These are phyloP conservation scores for Cornus suecica DNA, from an alignment of 148 eudicot genomes.

Conservation along the genomic window DNA sequence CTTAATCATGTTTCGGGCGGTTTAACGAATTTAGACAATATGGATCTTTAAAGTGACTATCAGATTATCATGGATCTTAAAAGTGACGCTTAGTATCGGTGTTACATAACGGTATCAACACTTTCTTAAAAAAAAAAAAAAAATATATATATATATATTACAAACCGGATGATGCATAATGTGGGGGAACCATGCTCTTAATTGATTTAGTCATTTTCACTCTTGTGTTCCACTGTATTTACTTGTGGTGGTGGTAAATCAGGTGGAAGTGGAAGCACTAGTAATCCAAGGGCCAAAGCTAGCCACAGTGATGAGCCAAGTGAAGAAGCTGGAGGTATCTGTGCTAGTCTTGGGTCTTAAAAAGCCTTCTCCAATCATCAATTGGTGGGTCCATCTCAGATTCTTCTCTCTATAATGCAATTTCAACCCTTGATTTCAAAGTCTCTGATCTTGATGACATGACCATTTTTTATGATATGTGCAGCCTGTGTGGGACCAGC, in stretches of 20 bases:
- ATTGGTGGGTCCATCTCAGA: slow-evolving; percentile 13
- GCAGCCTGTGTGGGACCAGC: slow-evolving; percentile 75
- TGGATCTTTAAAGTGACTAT: too few species aligned
- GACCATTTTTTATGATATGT: neutral
- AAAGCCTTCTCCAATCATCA: slow-evolving; percentile 17
- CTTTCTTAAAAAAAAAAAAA: too few species aligned
- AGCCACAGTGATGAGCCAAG: slow-evolving; percentile 55
- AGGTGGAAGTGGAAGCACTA: slow-evolving; percentile 62
- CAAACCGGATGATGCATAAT: too few species aligned
- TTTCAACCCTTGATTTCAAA: neutral
- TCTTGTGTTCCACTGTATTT: neutral
- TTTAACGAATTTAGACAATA: too few species aligned
- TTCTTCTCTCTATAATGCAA: neutral
- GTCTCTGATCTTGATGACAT: neutral
- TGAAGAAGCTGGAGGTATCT: slow-evolving; percentile 59
- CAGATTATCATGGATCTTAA: too few species aligned
- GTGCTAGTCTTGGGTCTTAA: slow-evolving; percentile 35
- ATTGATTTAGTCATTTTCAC: neutral
- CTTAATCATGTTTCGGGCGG: too few species aligned
- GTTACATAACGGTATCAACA: too few species aligned
- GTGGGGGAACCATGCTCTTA: too few species aligned
- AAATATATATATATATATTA: too few species aligned
- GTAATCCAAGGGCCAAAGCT: slow-evolving; percentile 54
- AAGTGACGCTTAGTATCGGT: too few species aligned
- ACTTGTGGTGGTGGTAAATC: neutral